Evolutionary conservation across 306 rosid species (phyloP).

Genomic region (Quercus dentata): DNA sequence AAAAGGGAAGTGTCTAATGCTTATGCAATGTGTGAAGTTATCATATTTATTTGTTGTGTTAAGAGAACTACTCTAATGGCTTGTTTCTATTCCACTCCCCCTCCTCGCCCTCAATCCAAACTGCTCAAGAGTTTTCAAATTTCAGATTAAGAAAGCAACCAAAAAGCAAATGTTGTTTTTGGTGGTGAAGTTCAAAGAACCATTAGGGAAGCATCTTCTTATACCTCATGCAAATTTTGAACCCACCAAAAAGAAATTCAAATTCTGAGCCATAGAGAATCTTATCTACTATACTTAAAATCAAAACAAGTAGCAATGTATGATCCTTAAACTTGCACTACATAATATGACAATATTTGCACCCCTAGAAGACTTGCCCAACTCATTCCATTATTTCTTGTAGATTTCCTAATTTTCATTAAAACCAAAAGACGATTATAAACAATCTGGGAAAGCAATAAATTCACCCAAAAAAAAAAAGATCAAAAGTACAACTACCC

Average conservation of each 20-base stretch:
- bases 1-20: neutral
- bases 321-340: neutral
- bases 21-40: neutral
- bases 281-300: neutral
- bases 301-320: neutral
- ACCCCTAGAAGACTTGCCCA: neutral
- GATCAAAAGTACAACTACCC: neutral
- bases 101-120: too few relatives aligned
- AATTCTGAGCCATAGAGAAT: neutral
- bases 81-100: too few relatives aligned
- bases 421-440: too few relatives aligned
- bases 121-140: neutral
- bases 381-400: neutral
- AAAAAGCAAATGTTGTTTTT: neutral
- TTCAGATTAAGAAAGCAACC: neutral
- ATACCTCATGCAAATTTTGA: too few relatives aligned
- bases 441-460: neutral
- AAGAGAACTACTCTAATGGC: neutral
- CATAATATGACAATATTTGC: neutral
- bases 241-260: too few relatives aligned
- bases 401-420: too few relatives aligned
- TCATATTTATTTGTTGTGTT: neutral
- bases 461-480: neutral
- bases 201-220: neutral
- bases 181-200: neutral